Evolutionary conservation across 495 filamentous ascomycete species (phyloP).

Genomic region (Annulohypoxylon nitens): DNA sequence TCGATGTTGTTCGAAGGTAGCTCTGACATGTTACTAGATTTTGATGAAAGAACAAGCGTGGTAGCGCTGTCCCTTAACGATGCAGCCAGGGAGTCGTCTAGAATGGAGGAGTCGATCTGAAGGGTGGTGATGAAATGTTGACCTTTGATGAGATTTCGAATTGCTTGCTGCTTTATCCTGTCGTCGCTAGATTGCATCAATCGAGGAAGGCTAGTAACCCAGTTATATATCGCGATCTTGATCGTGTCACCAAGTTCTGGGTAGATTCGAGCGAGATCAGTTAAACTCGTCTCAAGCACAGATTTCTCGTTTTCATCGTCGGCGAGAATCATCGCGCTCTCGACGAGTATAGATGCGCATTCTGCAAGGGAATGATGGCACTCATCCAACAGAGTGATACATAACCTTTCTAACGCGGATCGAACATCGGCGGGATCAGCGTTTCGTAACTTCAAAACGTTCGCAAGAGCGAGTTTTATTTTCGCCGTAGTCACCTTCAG

Average conservation of each 20-base stretch:
- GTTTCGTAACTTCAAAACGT: conserved; percentile 80
- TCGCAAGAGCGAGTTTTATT: conserved; percentile 86
- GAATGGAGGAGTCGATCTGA: conserved; percentile 74
- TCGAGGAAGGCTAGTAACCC: conserved; percentile 83
- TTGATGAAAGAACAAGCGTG: conserved; percentile 56
- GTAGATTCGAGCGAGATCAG: conserved; percentile 73
- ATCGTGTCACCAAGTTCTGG: conserved; percentile 73
- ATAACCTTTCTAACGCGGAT: conserved; percentile 74
- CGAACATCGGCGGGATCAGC: conserved; percentile 81
- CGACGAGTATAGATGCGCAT: conserved; percentile 77
- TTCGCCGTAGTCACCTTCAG: conserved; percentile 83
- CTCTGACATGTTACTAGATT: conserved; percentile 48
- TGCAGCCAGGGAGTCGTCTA: conserved; percentile 76
- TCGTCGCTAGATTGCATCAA: conserved; percentile 90
- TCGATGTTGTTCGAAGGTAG: conserved; percentile 42
- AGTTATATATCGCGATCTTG: conserved; percentile 80
- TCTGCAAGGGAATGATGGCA: conserved; percentile 81
- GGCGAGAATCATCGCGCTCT: conserved; percentile 84
- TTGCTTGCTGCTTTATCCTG: conserved; percentile 74
- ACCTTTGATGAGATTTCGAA: conserved; percentile 79
- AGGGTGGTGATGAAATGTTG: conserved; percentile 75
- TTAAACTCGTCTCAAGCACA: conserved; percentile 63
- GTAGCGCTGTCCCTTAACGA: conserved; percentile 72
- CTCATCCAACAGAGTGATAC: conserved; percentile 77
- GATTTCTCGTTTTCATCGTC: conserved; percentile 62